phyloP scores from a whole-genome alignment of 2,329 filamentous ascomycete genomes.

The Diaporthe aspalathi region DNA sequence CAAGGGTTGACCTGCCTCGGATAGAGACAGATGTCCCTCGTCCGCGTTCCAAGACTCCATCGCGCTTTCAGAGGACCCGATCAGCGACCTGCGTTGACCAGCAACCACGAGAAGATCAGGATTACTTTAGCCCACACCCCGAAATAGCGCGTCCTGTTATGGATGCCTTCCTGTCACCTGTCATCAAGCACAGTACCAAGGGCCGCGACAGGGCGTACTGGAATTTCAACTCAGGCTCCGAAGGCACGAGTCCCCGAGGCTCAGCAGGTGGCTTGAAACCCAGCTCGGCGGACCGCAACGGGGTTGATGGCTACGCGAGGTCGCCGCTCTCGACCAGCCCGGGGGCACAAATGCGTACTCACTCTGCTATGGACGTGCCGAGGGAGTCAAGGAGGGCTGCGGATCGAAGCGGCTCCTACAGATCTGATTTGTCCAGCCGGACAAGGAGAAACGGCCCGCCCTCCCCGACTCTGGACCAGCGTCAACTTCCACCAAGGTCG shows the following conservation, averaged over 20 bases:
- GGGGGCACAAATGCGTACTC: conserved; percentile 49
- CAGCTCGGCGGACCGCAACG: conserved; percentile 40
- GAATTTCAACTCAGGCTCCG: conserved; percentile 43
- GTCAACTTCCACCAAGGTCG: conserved; percentile 45
- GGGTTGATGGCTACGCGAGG: conserved; percentile 30
- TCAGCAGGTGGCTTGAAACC: conserved; percentile 9
- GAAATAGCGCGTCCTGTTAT: conserved; percentile 44
- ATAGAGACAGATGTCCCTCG: conserved; percentile 55
- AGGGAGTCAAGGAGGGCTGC: conserved; percentile 36
- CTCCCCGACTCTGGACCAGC: conserved; percentile 41
- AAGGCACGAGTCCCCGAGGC: conserved; percentile 35
- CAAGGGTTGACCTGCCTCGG: conserved; percentile 56
- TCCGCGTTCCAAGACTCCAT: conserved; percentile 46
- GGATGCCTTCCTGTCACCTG: conserved; percentile 55
- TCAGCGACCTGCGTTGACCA: conserved; percentile 49
- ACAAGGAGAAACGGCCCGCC: conserved; percentile 30
- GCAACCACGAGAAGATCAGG: conserved; percentile 43
- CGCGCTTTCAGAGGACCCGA: conserved; percentile 45
- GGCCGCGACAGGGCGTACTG: conserved; percentile 58
- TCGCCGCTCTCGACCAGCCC: conserved; percentile 39
- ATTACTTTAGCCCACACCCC: conserved; percentile 47
- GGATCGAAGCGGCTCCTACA: conserved; percentile 37
- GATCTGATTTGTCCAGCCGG: conserved; percentile 38
- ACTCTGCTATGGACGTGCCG: conserved; percentile 43
- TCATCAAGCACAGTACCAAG: conserved; percentile 54